Percentiles rank a stretch among this genome's conserved stretches.
These are phyloP conservation scores for Rhizopogon roseolus DNA, from an alignment of 768 basidiomycete species.

Conservation along the genomic window DNA sequence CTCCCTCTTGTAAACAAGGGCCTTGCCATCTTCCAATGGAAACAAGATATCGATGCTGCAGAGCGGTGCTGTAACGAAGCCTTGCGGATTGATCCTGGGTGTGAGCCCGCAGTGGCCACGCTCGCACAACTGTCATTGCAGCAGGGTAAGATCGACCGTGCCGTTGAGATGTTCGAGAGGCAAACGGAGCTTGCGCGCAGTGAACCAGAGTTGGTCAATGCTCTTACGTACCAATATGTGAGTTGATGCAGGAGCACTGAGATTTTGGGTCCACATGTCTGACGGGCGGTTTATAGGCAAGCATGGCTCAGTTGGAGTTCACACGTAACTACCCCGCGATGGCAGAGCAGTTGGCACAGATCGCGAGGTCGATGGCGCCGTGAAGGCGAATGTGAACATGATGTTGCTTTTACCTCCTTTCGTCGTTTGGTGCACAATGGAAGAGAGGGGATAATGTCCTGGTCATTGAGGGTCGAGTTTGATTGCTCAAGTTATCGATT, in stretches of 20 bases:
- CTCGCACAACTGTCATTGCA: conserved; percentile 91
- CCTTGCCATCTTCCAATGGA: conserved; percentile 94
- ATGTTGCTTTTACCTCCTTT: neutral
- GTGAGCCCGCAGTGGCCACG: conserved; percentile 94
- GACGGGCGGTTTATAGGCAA: conserved; percentile 48
- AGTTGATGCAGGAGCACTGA: conserved; percentile 19
- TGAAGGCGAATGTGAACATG: conserved; percentile 9
- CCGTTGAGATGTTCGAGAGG: conserved; percentile 80
- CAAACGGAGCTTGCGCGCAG: conserved; percentile 85
- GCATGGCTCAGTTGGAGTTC: conserved; percentile 79
- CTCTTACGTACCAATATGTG: conserved; percentile 76
- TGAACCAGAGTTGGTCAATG: conserved; percentile 80
- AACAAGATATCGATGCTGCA: conserved; percentile 79
- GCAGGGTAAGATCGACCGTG: conserved; percentile 83
- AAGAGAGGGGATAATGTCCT: neutral
- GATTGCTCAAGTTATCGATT: neutral
- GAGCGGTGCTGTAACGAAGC: conserved; percentile 88
- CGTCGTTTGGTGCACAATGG: neutral
- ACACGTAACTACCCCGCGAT: conserved; percentile 78
- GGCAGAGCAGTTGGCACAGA: conserved; percentile 60
- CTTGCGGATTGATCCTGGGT: conserved; percentile 82
- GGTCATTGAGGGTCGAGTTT: neutral
- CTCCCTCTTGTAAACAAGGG: conserved; percentile 96
- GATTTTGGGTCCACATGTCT: neutral
- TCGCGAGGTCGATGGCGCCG: conserved; percentile 35